Percentiles rank a stretch among this genome's conserved stretches.
These are phyloP conservation scores for Verticillium albo-atrum DNA, from an alignment of 2,329 filamentous ascomycete genomes.

Conservation along the genomic window DNA sequence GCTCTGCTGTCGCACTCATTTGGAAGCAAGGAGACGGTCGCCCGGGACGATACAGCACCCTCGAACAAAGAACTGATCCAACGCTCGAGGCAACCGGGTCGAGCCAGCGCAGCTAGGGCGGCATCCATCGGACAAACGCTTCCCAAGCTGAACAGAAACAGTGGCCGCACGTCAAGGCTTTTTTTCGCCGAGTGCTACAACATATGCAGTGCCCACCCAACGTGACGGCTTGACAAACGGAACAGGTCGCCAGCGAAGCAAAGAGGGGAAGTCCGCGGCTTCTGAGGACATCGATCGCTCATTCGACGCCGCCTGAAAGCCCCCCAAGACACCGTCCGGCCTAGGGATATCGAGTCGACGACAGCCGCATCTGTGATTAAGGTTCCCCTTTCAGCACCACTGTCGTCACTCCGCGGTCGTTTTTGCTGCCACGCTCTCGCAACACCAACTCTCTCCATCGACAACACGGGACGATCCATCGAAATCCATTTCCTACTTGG, in stretches of 20 bases:
- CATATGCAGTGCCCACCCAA: not conserved
- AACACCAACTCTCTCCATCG: not conserved
- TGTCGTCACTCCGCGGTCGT: not conserved
- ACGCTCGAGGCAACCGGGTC: not conserved
- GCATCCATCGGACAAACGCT: not conserved
- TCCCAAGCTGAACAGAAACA: not conserved
- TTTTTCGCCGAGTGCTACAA: not conserved
- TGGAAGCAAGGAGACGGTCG: not conserved
- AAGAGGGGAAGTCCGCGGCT: not conserved
- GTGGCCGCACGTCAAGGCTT: not conserved
- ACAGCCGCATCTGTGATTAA: not conserved
- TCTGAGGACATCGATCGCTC: not conserved
- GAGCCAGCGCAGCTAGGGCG: not conserved
- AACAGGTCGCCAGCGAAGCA: not conserved
- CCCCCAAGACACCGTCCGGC: not conserved
- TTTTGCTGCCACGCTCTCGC: not conserved
- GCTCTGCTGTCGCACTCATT: not conserved
- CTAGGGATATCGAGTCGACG: not conserved
- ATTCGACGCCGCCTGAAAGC: not conserved
- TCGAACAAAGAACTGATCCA: not conserved
- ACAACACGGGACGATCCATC: not conserved
- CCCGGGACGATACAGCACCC: not conserved
- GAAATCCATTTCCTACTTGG: not conserved
- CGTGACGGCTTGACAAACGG: not conserved
- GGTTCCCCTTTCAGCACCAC: not conserved